A percentile compares a stretch with the other conserved stretches of the same genome.
Conservation (phyloP, 2,329 filamentous ascomycete species). For the Ceratocystis albifundus region DNA sequence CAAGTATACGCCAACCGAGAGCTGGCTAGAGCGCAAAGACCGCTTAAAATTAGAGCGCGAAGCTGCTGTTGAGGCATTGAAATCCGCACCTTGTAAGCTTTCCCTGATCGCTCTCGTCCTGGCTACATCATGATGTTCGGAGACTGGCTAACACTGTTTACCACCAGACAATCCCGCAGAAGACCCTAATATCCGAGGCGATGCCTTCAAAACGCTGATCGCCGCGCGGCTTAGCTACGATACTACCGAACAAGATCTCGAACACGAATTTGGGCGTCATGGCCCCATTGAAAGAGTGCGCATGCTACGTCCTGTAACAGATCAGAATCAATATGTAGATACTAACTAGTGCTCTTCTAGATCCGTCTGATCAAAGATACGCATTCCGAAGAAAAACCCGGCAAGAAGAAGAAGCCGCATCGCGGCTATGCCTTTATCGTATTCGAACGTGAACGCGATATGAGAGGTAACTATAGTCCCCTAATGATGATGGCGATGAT, state of each 20-base stretch:
- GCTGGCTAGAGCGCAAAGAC: conserved; percentile 81
- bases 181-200: conserved; percentile 80
- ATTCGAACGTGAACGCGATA: conserved; percentile 93
- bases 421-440: conserved; percentile 93
- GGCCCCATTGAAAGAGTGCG: conserved; percentile 85
- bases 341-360: conserved; percentile 36
- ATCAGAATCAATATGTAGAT: neutral
- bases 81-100: conserved; percentile 33
- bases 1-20: conserved; percentile 71
- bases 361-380: conserved; percentile 80
- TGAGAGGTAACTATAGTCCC: conserved; percentile 72
- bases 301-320: conserved; percentile 3
- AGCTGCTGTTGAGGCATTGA: conserved; percentile 51
- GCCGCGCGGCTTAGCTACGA: conserved; percentile 84
- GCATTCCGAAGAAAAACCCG: conserved; percentile 54
- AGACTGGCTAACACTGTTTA: neutral
- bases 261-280: conserved; percentile 85
- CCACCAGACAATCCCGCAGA: conserved; percentile 63
- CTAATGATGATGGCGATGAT: conserved; percentile 24
- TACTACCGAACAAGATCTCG: conserved; percentile 76
- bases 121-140: neutral
- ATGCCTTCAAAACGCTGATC: conserved; percentile 91
- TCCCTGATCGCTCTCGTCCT: neutral
- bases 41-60: conserved; percentile 73
- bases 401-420: conserved; percentile 71